Conservation (phyloP, 129 eudicot species). For the Daucus carota region DH1_v3.0 NC_030384.2:47483501-47484000, state of each 20-base stretch:
- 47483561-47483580: not conserved
- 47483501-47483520: too few relatives aligned
- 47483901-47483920: slow-evolving; percentile 63
- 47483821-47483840: not conserved
- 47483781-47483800: too few relatives aligned
- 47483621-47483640: not conserved
- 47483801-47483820: not conserved
- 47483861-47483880: slow-evolving; percentile 37
- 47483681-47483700: not conserved
- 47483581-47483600: not conserved
- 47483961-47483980: slow-evolving; percentile 93
- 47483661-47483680: not conserved
- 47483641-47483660: not conserved
- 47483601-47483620: not conserved
- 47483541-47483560: not conserved
- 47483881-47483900: slow-evolving; percentile 66
- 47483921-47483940: slow-evolving; percentile 87
- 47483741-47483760: not conserved
- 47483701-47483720: not conserved
- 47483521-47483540: too few relatives aligned
- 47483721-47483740: not conserved
- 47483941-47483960: slow-evolving; percentile 77
- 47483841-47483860: not conserved
- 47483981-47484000: slow-evolving; percentile 77
- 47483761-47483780: too few relatives aligned